Evolutionary conservation across 345 rosid species (phyloP).

Genomic region (Gossypium bickii): DNA sequence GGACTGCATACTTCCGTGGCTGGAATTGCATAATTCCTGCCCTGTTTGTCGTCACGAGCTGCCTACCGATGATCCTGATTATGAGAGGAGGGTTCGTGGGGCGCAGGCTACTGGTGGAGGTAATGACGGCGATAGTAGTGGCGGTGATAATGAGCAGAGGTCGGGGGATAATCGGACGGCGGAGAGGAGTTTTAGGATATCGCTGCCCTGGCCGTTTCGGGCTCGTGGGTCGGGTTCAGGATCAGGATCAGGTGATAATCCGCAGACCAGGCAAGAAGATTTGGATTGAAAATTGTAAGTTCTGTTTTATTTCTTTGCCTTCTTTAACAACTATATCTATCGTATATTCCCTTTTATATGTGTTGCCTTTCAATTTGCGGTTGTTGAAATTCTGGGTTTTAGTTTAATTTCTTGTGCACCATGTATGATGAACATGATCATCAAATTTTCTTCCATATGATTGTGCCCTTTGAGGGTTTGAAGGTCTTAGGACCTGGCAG

Average conservation of each 20-base stretch:
- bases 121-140: constrained; percentile 16
- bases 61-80: constrained; percentile 63
- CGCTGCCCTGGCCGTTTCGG: constrained; percentile 54
- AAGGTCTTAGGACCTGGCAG: not conserved
- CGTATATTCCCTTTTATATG: not conserved
- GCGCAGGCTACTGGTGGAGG: constrained; percentile 4
- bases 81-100: constrained; percentile 39
- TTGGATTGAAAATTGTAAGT: constrained; percentile 46
- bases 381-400: not conserved
- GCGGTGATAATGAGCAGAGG: constrained; percentile 22
- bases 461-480: not conserved
- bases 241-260: constrained; percentile 32
- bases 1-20: constrained; percentile 62
- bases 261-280: constrained; percentile 52
- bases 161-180: constrained; percentile 28
- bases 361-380: constrained; percentile 3
- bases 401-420: not conserved
- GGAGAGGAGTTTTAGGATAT: constrained; percentile 54
- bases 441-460: not conserved
- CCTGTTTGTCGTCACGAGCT: constrained; percentile 66
- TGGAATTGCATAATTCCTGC: constrained; percentile 62
- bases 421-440: not conserved
- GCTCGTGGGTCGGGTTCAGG: constrained; percentile 25
- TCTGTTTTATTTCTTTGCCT: not conserved
- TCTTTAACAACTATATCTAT: not conserved